Conservation (phyloP, 2,329 filamentous ascomycete species). For the Monosporascus sp. region DNA sequence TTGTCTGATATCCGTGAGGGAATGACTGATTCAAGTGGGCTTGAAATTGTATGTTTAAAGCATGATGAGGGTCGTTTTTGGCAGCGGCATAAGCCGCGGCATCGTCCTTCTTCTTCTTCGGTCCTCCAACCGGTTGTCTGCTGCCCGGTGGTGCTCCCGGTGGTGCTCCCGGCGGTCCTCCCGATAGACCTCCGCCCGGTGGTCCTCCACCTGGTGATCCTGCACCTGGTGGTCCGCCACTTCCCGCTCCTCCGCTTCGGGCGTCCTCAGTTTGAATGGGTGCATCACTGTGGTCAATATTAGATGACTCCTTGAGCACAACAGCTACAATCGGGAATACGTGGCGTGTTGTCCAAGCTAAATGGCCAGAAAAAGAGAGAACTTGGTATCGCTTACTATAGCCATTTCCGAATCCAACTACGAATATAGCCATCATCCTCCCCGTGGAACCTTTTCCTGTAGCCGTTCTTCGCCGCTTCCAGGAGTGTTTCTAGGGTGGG, state of each 20-base stretch:
- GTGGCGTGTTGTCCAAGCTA: too few species aligned
- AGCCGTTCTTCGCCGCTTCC: slow-evolving; percentile 4
- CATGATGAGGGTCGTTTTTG: too few species aligned
- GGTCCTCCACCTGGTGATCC: not conserved
- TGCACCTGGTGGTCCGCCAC: not conserved
- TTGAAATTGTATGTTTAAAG: not conserved
- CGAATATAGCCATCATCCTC: slow-evolving; percentile 11
- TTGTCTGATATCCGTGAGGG: slow-evolving; percentile 2
- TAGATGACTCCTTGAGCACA: not conserved
- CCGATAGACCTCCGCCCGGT: not conserved
- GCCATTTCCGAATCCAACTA: slow-evolving; percentile 10
- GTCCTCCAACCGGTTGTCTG: not conserved
- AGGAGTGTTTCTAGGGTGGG: slow-evolving; percentile 12
- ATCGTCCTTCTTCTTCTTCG: too few species aligned
- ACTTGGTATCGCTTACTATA: slow-evolving; percentile 5
- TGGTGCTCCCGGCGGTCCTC: not conserved
- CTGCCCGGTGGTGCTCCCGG: not conserved
- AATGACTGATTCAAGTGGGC: slow-evolving; percentile 1
- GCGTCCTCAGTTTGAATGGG: not conserved
- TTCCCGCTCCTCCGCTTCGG: not conserved
- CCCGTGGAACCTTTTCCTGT: not conserved
- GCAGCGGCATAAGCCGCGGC: too few species aligned
- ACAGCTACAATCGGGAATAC: too few species aligned
- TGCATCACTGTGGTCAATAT: not conserved
- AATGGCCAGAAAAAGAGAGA: too few species aligned